phyloP scores from a whole-genome alignment of 2,329 filamentous ascomycete genomes.

The Tolypocladium tundrense region DNA sequence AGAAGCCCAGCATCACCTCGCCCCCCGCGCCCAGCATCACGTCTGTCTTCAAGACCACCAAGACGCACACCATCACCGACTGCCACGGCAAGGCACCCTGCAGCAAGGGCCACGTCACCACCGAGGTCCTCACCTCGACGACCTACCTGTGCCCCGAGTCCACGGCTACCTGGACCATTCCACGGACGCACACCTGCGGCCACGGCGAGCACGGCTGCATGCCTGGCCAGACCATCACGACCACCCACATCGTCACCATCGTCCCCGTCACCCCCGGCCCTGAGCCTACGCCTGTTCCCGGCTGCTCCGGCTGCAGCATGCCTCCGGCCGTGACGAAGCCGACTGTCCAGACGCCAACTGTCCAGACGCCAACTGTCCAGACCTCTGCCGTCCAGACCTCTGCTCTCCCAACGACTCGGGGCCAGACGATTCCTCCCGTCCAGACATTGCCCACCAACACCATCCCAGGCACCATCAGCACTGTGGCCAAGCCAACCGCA shows the following conservation, averaged over 20 bases:
- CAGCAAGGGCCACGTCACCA: constrained; percentile 10
- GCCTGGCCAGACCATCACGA: constrained; percentile 13
- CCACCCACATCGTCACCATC: constrained; percentile 13
- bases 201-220: constrained; percentile 15
- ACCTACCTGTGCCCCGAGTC: constrained; percentile 12
- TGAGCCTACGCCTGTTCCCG: constrained; percentile 12
- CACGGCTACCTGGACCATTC: constrained; percentile 18
- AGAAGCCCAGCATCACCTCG: constrained; percentile 3
- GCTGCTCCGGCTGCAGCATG: constrained; percentile 7
- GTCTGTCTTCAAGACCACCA: constrained; percentile 40
- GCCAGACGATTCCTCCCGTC: neutral
- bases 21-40: constrained; percentile 9
- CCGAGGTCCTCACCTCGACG: constrained; percentile 14
- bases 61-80: constrained; percentile 45
- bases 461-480: neutral
- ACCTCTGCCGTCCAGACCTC: neutral
- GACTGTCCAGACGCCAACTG: neutral
- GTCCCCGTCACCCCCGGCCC: constrained; percentile 13
- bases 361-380: neutral
- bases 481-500: constrained; percentile 3
- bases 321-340: constrained; percentile 6
- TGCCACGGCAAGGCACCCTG: constrained; percentile 37
- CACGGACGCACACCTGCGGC: constrained; percentile 16
- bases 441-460: neutral
- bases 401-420: neutral